Evolutionary conservation across 257 asterid species (phyloP).

Genomic region (Euphrasia confusa): DNA sequence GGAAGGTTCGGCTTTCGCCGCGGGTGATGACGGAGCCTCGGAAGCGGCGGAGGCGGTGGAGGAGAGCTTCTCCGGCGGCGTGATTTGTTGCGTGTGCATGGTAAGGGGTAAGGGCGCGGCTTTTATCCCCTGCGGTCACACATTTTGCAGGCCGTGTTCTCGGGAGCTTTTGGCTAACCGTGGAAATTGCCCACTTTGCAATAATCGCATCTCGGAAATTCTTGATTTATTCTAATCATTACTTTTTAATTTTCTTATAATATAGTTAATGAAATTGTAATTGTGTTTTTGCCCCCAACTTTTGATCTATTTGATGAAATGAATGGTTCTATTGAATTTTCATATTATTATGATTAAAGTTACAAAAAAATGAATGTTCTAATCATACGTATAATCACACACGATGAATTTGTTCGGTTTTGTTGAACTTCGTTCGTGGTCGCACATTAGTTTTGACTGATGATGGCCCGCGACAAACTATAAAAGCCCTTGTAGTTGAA

Average conservation of each 20-base stretch:
- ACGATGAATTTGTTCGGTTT: no score
- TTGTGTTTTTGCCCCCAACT: no score
- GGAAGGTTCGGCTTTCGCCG: conserved; percentile 36
- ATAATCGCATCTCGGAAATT: conserved; percentile 68
- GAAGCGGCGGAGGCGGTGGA: conserved; percentile 31
- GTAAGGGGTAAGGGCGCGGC: conserved; percentile 76
- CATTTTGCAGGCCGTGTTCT: conserved; percentile 78
- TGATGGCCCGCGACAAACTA: no score
- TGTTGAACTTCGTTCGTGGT: no score
- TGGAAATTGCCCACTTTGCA: conserved; percentile 95
- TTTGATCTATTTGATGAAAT: no score
- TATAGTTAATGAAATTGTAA: no score
- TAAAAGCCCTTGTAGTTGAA: no score
- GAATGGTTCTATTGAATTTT: no score
- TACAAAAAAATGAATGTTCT: no score
- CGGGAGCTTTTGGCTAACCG: conserved; percentile 80
- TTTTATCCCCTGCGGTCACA: conserved; percentile 84
- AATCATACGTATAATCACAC: no score
- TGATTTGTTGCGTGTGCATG: conserved; percentile 71
- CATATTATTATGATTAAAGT: no score
- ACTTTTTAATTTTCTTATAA: neutral
- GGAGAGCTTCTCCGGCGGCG: conserved; percentile 23
- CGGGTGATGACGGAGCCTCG: conserved; percentile 28
- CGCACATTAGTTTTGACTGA: no score
- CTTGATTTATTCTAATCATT: conserved; percentile 72